phyloP scores from a whole-genome alignment of 768 basidiomycete genomes.

The Boletus subparvulus region DNA sequence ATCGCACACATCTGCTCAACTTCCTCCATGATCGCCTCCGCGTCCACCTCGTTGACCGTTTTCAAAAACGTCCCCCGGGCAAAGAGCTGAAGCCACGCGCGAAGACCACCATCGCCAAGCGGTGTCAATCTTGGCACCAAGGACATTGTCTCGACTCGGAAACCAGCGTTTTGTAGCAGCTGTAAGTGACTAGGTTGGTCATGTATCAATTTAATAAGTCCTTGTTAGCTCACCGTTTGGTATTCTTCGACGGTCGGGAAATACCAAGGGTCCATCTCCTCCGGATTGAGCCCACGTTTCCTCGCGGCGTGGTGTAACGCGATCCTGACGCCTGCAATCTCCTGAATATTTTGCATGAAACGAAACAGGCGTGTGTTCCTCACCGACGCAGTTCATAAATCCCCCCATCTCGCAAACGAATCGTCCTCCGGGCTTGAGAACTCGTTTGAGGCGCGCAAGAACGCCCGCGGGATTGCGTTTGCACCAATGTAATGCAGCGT shows the following conservation, averaged over 20 bases:
- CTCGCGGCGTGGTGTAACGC: constrained; percentile 55
- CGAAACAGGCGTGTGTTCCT: not conserved
- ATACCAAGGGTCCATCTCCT: constrained; percentile 75
- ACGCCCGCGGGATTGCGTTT: constrained; percentile 70
- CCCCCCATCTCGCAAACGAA: constrained; percentile 80
- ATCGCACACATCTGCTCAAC: constrained; percentile 54
- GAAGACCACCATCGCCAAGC: constrained; percentile 47
- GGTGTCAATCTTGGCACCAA: constrained; percentile 57
- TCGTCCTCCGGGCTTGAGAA: constrained; percentile 69
- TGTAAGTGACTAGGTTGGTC: constrained; percentile 24
- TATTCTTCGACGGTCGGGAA: constrained; percentile 77
- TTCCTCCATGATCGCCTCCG: constrained; percentile 58
- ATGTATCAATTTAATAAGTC: not conserved
- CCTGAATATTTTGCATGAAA: constrained; percentile 3
- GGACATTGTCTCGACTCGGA: constrained; percentile 52
- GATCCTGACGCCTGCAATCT: constrained; percentile 54
- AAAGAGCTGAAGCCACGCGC: constrained; percentile 71
- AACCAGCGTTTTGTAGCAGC: constrained; percentile 59
- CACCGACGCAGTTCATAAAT: constrained; percentile 69
- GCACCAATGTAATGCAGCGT: constrained; percentile 85
- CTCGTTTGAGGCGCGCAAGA: constrained; percentile 52
- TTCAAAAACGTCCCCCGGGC: constrained; percentile 58
- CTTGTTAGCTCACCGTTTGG: constrained; percentile 40
- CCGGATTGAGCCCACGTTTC: constrained; percentile 56
- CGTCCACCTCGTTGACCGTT: constrained; percentile 51